Evolutionary conservation across 2,329 filamentous ascomycete species (phyloP), one percentile per base, ranked within the genome.

Genomic region (Fusarium albosuccineum): DNA sequence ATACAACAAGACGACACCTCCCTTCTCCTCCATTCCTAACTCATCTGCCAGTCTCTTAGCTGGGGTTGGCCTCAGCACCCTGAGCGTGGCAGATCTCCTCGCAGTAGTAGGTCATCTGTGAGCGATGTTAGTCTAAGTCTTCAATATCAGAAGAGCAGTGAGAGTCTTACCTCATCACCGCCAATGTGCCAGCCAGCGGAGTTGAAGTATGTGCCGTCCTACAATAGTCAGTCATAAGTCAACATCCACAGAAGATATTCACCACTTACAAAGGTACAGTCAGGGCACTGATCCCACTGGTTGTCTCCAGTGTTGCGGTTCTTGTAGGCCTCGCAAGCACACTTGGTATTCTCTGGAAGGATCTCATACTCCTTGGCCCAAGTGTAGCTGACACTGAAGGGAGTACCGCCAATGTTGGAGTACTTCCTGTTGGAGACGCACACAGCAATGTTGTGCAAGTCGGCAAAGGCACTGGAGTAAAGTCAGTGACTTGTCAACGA

Each of bases 121-220:
- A 37, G 30, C 9, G 11, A 17, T 8, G 57, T 55, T 27, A 55
- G 29, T 22, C 16, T 26, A 11, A 3, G 4, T 6, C 8, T 33
- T 22, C 16, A 26, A 22, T 1, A 4, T 44, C 2, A 26, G 14
- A 11, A 5, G 16, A 27, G 46, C 14, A 10, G 17, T 33, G 44
- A 39, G 16, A 48, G 22, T 58, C 51, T 69, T 16, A 69, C 66
- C 58, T 68, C 66, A 17, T 68, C 66, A 36, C 66, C 66, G 9
- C 66, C 66, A 41, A 69, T 68, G 17, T 69, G 66, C 62, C 62
- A 60, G n/a, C n/a, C 55, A 0, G n/a, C 22, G 9, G 66, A 69
- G 8, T 54, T 42, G 10, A 62, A 68, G n/a, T 29, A 37, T 4
- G 57, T 53, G 5, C 66, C 66, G 8, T 68, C 66, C 66, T 68